Conservation (phyloP, 495 filamentous ascomycete genomes). For the Apiosordaria backusii region DNA sequence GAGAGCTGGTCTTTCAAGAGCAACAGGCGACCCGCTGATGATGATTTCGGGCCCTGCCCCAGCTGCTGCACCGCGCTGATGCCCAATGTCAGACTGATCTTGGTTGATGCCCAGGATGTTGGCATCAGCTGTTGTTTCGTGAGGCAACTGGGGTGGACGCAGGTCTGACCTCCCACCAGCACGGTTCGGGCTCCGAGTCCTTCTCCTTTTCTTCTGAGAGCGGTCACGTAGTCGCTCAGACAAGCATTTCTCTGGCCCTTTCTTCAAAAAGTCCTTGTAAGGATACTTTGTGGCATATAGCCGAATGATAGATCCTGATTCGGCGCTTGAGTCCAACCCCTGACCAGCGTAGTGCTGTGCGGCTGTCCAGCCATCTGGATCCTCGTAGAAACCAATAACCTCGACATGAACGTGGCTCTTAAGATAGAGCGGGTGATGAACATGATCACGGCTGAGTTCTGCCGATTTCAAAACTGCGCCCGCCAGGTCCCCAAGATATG, state of each 20-base stretch:
- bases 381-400: conserved; percentile 60
- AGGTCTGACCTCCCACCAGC: background rate
- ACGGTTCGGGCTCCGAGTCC: background rate
- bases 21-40: conserved; percentile 22
- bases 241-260: conserved; percentile 43
- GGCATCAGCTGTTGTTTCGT: conserved; percentile 17
- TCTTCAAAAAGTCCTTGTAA: conserved; percentile 47
- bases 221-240: conserved; percentile 40
- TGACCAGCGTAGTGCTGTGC: conserved; percentile 12
- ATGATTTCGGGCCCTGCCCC: conserved; percentile 34
- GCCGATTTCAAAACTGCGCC: conserved; percentile 43
- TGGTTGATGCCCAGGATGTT: background rate
- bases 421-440: conserved; percentile 46
- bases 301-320: conserved; percentile 35
- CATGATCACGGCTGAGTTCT: conserved; percentile 33
- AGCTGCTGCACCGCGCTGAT: background rate
- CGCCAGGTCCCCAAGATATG: conserved; percentile 50
- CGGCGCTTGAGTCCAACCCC: background rate
- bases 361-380: conserved; percentile 42
- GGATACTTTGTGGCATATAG: conserved; percentile 52
- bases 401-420: conserved; percentile 54
- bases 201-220: conserved; percentile 5
- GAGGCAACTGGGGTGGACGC: background rate
- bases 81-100: background rate
- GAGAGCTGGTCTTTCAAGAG: conserved; percentile 9